A percentile compares a stretch with the other conserved stretches of the same genome.
Conservation (phyloP, 1,284 basidiomycete species). For the Phellinidium pouzarii region DNA sequence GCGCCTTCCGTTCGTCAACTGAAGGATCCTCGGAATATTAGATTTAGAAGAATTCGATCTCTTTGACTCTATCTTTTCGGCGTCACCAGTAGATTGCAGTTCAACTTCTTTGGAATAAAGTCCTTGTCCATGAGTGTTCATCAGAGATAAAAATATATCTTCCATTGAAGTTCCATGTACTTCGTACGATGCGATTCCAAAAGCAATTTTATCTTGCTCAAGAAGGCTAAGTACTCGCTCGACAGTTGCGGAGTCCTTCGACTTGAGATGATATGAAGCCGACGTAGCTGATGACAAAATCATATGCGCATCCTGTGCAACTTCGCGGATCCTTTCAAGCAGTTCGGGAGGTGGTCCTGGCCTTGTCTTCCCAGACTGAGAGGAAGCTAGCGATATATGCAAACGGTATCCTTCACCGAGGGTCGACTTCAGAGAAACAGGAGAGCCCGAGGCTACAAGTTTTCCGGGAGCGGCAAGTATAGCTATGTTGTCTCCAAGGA, state of each 20-base stretch:
- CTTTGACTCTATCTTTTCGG: constrained; percentile 1
- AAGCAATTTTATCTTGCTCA: constrained; percentile 35
- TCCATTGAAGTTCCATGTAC: constrained; percentile 71
- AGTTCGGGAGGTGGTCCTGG: constrained; percentile 29
- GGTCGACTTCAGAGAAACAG: constrained; percentile 65
- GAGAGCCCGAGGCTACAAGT: constrained; percentile 64
- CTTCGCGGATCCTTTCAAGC: constrained; percentile 35
- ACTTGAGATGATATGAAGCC: constrained; percentile 48
- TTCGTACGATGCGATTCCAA: constrained; percentile 50
- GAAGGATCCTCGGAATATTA: constrained; percentile 24
- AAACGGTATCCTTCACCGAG: constrained; percentile 69
- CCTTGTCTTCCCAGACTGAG: constrained; percentile 25
- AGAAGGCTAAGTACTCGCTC: constrained; percentile 50
- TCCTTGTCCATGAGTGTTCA: constrained; percentile 39
- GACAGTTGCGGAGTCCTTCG: constrained; percentile 48
- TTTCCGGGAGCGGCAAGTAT: constrained; percentile 72
- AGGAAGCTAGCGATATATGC: constrained; percentile 39
- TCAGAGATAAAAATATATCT: constrained; percentile 72
- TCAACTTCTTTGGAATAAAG: neutral
- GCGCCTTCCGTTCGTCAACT: constrained; percentile 43
- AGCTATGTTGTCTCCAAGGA: constrained; percentile 70
- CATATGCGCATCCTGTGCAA: constrained; percentile 42
- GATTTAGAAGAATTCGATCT: neutral
- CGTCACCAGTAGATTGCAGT: neutral
- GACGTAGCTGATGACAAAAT: constrained; percentile 35